These are phyloP conservation scores for Syzygium malaccense DNA, from an alignment of 441 rosid genomes.

Conservation along the genomic window DNA sequence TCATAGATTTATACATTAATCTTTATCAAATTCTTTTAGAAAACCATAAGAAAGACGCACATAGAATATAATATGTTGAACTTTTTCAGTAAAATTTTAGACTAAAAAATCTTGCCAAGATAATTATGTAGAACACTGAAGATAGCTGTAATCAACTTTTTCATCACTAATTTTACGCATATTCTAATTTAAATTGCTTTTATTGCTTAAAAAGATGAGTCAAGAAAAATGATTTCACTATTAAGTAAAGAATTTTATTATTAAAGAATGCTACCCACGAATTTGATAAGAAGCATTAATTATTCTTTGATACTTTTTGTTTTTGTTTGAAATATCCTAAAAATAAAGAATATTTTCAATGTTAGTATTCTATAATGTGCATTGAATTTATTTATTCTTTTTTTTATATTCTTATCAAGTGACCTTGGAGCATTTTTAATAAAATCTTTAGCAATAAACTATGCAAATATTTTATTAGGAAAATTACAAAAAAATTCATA, in stretches of 20 bases:
- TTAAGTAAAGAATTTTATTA: neutral
- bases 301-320: neutral
- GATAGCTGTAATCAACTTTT: neutral
- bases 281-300: too few relatives aligned
- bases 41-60: too few relatives aligned
- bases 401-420: neutral
- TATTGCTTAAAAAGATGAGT: neutral
- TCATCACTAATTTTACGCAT: neutral
- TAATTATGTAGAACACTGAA: neutral
- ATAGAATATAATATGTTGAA: neutral
- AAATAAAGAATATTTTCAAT: too few relatives aligned
- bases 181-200: neutral
- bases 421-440: neutral
- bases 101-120: neutral
- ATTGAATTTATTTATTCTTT: too few relatives aligned
- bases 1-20: neutral
- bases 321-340: neutral
- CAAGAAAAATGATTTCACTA: neutral
- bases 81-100: neutral
- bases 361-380: too few relatives aligned
- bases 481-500: too few relatives aligned
- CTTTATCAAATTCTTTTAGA: neutral
- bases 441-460: too few relatives aligned
- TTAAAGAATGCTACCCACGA: neutral
- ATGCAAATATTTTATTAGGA: neutral